Evolutionary conservation across 768 basidiomycete genomes (phyloP), one percentile per base, ranked within the genome.

Genomic region (Galerina sulciceps): DNA sequence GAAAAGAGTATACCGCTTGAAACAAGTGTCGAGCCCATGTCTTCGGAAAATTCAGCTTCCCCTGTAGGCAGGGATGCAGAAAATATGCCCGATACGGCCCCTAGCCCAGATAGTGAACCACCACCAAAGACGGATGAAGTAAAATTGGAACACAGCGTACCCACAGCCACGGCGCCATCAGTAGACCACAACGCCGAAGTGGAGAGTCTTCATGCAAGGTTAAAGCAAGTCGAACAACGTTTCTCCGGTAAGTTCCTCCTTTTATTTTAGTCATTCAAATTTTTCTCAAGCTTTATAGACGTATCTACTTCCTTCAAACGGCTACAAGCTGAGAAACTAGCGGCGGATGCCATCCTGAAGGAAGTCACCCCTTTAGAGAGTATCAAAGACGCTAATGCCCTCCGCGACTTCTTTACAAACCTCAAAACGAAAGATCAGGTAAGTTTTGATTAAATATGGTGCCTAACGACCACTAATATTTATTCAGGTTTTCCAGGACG

Each of bases 241-340:
- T 93, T 94, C 67, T 65, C 85, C 60, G 91, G 92, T 89, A 69
- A 59, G 71, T 55, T 17, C 54, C 11, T n/a, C 15, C 37, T 17
- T 36, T n/a, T 36, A 14, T 6, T 8, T 17, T 2, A 10, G 43
- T n/a, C n/a, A n/a, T n/a, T n/a, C n/a, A 36, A 26, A 14, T 46
- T 26, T 35, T 48, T 35, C 26, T 51, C 61, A 49, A 55, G 50
- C 59, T 53, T 65, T 51, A n/a, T 48, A 94, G 93, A 93, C 67
- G 84, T 94, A 2, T 90, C 91, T 10, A 82, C 78, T 3, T 91
- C 92, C 10, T 91, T 89, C 76, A 88, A 90, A 69, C 80, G 82
- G 61, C 75, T 94, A 36, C 90, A 91, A 62, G 82, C 85, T 0
- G 89, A 93, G 73, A 89, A 88, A 65, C 68, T 76, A 10, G 85